Evolutionary conservation across 352 stramenopile genomes (phyloP).

Genomic region (Pythium utonaiense): DNA sequence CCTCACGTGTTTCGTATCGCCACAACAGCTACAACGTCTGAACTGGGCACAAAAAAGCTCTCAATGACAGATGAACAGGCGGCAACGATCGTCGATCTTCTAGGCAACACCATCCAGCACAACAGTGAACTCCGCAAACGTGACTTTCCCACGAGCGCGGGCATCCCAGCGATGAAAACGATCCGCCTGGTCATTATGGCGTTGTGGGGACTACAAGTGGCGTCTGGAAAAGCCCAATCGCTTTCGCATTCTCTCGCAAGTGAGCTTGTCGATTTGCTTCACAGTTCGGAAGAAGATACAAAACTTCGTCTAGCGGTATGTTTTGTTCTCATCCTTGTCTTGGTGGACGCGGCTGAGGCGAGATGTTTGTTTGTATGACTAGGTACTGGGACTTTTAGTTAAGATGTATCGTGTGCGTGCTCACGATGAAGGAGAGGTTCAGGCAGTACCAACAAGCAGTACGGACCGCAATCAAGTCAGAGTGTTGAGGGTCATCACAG

Average conservation of each 20-base stretch:
- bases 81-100: constrained; percentile 3
- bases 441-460: background rate
- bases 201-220: constrained; percentile 13
- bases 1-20: constrained; percentile 8
- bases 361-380: background rate
- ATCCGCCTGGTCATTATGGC: constrained; percentile 7
- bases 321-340: background rate
- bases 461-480: constrained; percentile 5
- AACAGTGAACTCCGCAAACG: background rate
- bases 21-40: background rate
- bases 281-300: constrained; percentile 4
- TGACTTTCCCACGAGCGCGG: background rate
- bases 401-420: constrained; percentile 15
- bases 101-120: background rate
- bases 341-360: background rate
- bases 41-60: background rate
- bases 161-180: background rate
- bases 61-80: constrained; percentile 8
- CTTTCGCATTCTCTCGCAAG: constrained; percentile 9
- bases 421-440: background rate
- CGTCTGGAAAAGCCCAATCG: constrained; percentile 7
- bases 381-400: constrained; percentile 18
- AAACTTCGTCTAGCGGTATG: constrained; percentile 24
- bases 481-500: constrained; percentile 10
- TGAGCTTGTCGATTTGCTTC: constrained; percentile 14